Evolutionary conservation across 768 basidiomycete genomes (phyloP), one percentile per base, ranked within the genome.

Genomic region (Mrakia hoshinonis): DNA sequence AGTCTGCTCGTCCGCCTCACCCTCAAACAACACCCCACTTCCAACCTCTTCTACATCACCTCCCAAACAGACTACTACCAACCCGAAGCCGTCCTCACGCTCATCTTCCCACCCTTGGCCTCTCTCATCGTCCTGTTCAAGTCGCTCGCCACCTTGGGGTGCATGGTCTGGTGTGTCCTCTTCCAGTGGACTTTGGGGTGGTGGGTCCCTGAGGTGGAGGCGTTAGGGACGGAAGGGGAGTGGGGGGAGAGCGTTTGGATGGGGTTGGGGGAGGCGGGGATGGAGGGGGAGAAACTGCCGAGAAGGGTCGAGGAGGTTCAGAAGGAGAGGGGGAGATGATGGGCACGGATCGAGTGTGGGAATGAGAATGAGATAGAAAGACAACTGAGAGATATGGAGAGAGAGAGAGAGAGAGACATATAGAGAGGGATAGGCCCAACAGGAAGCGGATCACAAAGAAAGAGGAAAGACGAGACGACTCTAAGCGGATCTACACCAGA

Each of bases 1-100:
- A 55, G 54, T 13, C 54, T 55, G 1, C 54, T 55, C n/a, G 54
- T 55, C 54, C 54, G 29, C n/a, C n/a, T 55, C 54, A 55, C 54
- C 3, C 54, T 55, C 4, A n/a, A 29, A 26, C n/a, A 31, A 11
- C 26, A 55, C 11, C 54, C 54, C 1, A 15, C 29, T 18, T 55
- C 54, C 6, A 55, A 55, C 18, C 54, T 55, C 29, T 55, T 29
- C 54, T 31, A 29, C 10, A 55, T 55, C 10, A 55, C 54, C 13
- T 55, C 54, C 26, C 54, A 55, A 15, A 55, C 54, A 1, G 54
- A 55, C 26, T 55, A 29, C 54, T 55, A 55, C 26, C 54, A 55
- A 15, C 54, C 54, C 15, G 54, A 55, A 18, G 54, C 29, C 54
- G 54, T 55, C 54, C n/a, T 26, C 12, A 29, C 54, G 13, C 54